Evolutionary conservation across 2,329 filamentous ascomycete genomes (phyloP), one percentile per base, ranked within the genome.

Genomic region (Rachicladosporium sp.): DNA sequence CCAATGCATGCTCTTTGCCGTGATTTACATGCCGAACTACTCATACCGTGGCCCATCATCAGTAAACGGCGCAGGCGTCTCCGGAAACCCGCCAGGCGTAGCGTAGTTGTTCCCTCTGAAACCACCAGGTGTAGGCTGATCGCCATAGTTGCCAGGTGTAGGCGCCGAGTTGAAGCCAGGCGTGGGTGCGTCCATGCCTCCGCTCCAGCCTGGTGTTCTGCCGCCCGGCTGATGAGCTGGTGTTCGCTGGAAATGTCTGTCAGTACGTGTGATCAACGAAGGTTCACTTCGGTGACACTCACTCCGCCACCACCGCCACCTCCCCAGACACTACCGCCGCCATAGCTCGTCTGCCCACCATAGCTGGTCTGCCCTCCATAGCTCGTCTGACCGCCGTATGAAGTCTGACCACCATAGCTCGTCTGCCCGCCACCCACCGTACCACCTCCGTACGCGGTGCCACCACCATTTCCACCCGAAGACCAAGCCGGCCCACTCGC

Each of bases 141-240:
- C 55, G 9, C 52, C 53, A 11, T 53, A 60, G 8, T 48, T 46
- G 4, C 62, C 61, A 13, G 63, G 64, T 1, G 62, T 66, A 1
- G 63, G 63, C 9, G 64, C 64, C 31, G 59, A 58, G 52, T 62
- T 63, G 36, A 55, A 61, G 29, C 58, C 57, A 7, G 60, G 60
- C 6, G 58, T 64, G 10, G 79, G 80, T 3, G 79, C 80, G 50
- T 89, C 83, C 50, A 82, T 85, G 0, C 52, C 48, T 11, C 53
- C 55, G 15, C 44, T 37, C 55, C 82, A 87, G 1, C 76, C 79
- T 3, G 87, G 87, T 1, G 86, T 93, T 59, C 88, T 80, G n/a
- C 76, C 79, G 6, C 80, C 80, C 40, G 60, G 27, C 46, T 60
- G 33, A 73, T 70, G 40, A 71, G 74, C 82, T 2, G 85, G 81